Evolutionary conservation across 73 alveolate species (phyloP).

Genomic region (Blepharisma japonicum): DNA sequence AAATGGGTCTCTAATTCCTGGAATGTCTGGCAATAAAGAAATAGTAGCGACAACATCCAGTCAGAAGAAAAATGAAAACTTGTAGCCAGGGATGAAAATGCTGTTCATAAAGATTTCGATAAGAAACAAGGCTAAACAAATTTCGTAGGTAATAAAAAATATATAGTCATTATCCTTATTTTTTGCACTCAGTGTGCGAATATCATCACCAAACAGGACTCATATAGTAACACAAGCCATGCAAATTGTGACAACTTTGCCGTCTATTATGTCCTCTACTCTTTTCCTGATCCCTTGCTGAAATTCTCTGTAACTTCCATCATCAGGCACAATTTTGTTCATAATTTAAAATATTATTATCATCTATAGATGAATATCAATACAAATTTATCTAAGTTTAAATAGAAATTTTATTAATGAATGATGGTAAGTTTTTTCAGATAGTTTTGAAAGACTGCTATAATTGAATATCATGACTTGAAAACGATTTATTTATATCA

Average conservation of each 20-base stretch:
- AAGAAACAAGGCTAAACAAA: conserved; percentile 47
- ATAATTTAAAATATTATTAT: too few relatives aligned
- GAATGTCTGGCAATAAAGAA: conserved; percentile 59
- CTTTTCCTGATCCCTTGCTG: conserved; percentile 12
- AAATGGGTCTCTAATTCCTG: conserved; percentile 49
- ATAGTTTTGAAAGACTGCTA: too few relatives aligned
- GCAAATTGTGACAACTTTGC: conserved; percentile 49
- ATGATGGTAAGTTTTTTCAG: too few relatives aligned
- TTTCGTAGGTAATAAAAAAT: conserved; percentile 39
- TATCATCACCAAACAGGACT: conserved; percentile 68
- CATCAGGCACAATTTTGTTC: too few relatives aligned
- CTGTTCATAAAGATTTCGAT: conserved; percentile 54
- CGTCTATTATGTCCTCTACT: conserved; percentile 47
- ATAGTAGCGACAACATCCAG: conserved; percentile 70
- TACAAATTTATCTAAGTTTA: too few relatives aligned
- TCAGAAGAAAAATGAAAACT: conserved; percentile 66
- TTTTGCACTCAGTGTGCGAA: conserved; percentile 50
- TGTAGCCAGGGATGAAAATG: conserved; percentile 53
- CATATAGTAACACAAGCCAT: conserved; percentile 60
- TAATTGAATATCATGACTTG: too few relatives aligned
- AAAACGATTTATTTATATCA: too few relatives aligned
- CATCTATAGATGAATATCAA: too few relatives aligned
- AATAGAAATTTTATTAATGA: too few relatives aligned
- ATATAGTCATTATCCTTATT: conserved; percentile 39
- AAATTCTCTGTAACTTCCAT: too few relatives aligned